phyloP scores from a whole-genome alignment of 352 stramenopile species.

The Phytophthora kernoviae region DNA sequence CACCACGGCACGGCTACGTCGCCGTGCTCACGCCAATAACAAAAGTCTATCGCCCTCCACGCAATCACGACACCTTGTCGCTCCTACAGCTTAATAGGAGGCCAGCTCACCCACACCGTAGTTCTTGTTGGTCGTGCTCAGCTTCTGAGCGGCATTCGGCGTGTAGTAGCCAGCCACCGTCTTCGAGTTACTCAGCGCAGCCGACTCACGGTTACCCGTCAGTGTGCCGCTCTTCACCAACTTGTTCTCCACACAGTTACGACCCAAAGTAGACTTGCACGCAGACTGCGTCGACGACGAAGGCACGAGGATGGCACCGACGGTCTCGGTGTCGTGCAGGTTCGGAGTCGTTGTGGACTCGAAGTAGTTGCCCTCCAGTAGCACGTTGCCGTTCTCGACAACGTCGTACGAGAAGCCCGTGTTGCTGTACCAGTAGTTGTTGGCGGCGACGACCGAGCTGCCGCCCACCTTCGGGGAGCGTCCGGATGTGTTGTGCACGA shows the following conservation, averaged over 20 bases:
- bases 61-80: conserved; percentile 4
- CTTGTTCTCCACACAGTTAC: conserved; percentile 27
- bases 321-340: conserved; percentile 14
- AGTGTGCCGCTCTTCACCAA: conserved; percentile 18
- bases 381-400: conserved; percentile 17
- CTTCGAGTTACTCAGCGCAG: conserved; percentile 5
- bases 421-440: conserved; percentile 44
- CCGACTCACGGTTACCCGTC: conserved; percentile 12
- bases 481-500: conserved; percentile 33
- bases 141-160: conserved; percentile 9
- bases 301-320: conserved; percentile 8
- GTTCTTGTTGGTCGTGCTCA: conserved; percentile 25
- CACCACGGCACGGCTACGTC: too few relatives aligned
- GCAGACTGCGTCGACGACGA: conserved; percentile 12
- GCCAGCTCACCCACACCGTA: conserved; percentile 21
- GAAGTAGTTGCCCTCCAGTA: conserved; percentile 45
- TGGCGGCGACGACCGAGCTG: conserved; percentile 15
- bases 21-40: too few relatives aligned
- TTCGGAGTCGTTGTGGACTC: conserved; percentile 20
- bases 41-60: too few relatives aligned
- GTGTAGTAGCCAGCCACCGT: conserved; percentile 17
- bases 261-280: conserved; percentile 29
- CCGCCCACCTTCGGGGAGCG: conserved; percentile 19
- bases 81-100: neutral
- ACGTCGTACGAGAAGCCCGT: conserved; percentile 30